These are phyloP conservation scores for Psilocybe cubensis DNA, from an alignment of 768 basidiomycete species.

Conservation along the genomic window DNA sequence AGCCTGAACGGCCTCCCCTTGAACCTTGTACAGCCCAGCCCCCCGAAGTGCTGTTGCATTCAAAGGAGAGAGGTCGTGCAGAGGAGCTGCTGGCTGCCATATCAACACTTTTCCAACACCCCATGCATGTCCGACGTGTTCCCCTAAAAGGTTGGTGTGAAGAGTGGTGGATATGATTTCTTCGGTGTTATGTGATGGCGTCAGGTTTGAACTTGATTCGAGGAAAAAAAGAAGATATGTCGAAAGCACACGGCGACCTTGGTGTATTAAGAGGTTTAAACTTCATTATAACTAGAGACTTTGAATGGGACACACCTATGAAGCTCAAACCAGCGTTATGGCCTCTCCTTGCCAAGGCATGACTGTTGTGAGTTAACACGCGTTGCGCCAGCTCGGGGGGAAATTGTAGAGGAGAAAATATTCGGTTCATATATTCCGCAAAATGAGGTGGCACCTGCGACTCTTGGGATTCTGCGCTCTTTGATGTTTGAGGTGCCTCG, in stretches of 20 bases:
- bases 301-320: slow-evolving; percentile 53
- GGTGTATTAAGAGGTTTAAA: background rate
- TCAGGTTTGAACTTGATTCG: slow-evolving; percentile 52
- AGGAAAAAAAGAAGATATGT: slow-evolving; percentile 78
- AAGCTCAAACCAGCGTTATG: slow-evolving; percentile 78
- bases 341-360: slow-evolving; percentile 64
- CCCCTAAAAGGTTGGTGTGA: slow-evolving; percentile 73
- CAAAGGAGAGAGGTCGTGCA: slow-evolving; percentile 34
- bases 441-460: slow-evolving; percentile 7
- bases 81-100: slow-evolving; percentile 67
- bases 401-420: slow-evolving; percentile 72
- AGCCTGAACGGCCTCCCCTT: slow-evolving; percentile 77
- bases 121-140: slow-evolving; percentile 79
- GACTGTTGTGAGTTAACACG: slow-evolving; percentile 79
- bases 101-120: slow-evolving; percentile 70
- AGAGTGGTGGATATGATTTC: slow-evolving; percentile 57
- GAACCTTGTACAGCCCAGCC: slow-evolving; percentile 76
- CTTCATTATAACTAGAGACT: background rate
- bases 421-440: slow-evolving; percentile 56
- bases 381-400: slow-evolving; percentile 71
- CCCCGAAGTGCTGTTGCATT: slow-evolving; percentile 44
- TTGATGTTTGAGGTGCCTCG: background rate
- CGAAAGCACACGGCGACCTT: slow-evolving; percentile 79
- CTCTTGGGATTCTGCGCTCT: background rate
- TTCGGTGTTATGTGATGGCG: slow-evolving; percentile 58